A percentile compares a stretch with the other conserved stretches of the same genome.
Evolutionary conservation across 1,284 basidiomycete genomes (phyloP).

Genomic region (Coriolopsis trogii): DNA sequence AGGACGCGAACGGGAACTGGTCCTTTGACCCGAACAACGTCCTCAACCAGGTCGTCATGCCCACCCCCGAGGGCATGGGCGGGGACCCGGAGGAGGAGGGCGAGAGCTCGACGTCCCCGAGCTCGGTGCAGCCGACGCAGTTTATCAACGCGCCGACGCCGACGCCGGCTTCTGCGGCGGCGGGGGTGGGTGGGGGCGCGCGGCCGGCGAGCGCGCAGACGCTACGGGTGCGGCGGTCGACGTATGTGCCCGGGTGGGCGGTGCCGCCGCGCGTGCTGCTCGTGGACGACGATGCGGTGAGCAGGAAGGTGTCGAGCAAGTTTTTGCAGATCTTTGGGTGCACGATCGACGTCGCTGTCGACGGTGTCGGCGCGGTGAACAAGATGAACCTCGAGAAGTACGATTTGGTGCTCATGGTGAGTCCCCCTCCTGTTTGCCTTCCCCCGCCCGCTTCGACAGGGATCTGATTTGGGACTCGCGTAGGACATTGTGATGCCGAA

Average conservation of each 20-base stretch:
- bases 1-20: slow-evolving; percentile 63
- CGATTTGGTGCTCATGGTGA: slow-evolving; percentile 92
- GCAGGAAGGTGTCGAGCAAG: slow-evolving; percentile 86
- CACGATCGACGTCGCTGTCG: slow-evolving; percentile 91
- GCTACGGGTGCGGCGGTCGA: slow-evolving; percentile 69
- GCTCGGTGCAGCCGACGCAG: slow-evolving; percentile 23
- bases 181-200: slow-evolving; percentile 9
- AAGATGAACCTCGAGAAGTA: slow-evolving; percentile 97
- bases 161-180: slow-evolving; percentile 1
- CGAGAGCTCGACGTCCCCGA: slow-evolving; percentile 24
- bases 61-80: slow-evolving; percentile 36
- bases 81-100: slow-evolving; percentile 34
- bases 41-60: slow-evolving; percentile 35
- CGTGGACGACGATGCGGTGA: slow-evolving; percentile 95
- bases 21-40: slow-evolving; percentile 47
- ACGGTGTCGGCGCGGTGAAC: slow-evolving; percentile 92
- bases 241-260: slow-evolving; percentile 89
- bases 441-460: background rate
- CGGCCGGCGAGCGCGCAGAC: slow-evolving; percentile 42
- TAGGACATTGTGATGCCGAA: slow-evolving; percentile 96
- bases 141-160: slow-evolving; percentile 24
- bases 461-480: background rate
- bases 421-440: slow-evolving; percentile 26
- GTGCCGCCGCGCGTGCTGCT: slow-evolving; percentile 86
- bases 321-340: slow-evolving; percentile 97